phyloP scores from a whole-genome alignment of 2,329 filamentous ascomycete genomes.

The Dryadomyces quercivorus region DNA sequence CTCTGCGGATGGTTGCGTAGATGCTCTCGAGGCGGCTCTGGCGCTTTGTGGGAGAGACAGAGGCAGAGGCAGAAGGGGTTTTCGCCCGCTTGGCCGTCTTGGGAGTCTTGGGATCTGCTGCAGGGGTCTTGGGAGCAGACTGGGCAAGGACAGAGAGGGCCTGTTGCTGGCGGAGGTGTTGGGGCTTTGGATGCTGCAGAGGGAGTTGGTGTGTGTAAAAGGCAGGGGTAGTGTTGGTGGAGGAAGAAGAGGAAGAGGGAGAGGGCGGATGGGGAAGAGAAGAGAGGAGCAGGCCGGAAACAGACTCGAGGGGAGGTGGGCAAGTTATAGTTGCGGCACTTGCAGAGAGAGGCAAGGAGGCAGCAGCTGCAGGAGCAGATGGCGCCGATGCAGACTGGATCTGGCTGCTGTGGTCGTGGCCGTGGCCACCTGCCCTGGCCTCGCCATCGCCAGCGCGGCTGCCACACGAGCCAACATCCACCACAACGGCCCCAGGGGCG shows the following conservation, averaged over 20 bases:
- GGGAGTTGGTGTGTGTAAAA: conserved; percentile 8
- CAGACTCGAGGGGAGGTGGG: background rate
- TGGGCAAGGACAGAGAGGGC: background rate
- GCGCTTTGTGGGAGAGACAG: conserved; percentile 8
- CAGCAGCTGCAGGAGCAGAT: conserved; percentile 13
- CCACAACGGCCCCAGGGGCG: background rate
- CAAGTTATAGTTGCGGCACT: conserved; percentile 10
- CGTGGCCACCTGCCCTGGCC: background rate
- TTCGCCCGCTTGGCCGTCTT: background rate
- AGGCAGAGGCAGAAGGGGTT: background rate
- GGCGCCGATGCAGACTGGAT: background rate
- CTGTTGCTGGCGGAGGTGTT: background rate
- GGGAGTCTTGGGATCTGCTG: background rate
- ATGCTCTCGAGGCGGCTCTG: conserved; percentile 17
- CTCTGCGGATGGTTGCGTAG: conserved; percentile 20
- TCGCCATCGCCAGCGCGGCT: background rate
- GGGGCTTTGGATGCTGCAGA: conserved; percentile 6
- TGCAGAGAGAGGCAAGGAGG: conserved; percentile 3
- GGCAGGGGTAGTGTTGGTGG: background rate
- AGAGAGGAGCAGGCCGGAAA: conserved; percentile 5
- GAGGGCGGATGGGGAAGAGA: background rate
- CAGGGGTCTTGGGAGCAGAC: background rate
- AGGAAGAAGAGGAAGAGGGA: background rate
- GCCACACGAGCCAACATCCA: background rate
- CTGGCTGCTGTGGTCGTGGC: too few species aligned